phyloP scores from a whole-genome alignment of 2,329 filamentous ascomycete species.

The Fusarium coffeatum region DNA sequence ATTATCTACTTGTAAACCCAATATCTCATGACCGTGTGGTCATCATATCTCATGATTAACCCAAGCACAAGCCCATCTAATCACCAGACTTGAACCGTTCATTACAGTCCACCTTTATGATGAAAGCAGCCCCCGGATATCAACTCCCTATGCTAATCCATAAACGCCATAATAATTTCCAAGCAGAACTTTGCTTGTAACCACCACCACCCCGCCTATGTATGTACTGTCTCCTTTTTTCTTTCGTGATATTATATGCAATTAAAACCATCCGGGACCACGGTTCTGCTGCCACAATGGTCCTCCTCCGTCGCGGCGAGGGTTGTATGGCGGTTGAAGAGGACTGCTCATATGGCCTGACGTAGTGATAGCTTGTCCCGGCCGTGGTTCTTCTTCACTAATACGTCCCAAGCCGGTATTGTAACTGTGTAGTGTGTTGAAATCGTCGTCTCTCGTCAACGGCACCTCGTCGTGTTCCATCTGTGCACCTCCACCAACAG shows the following conservation, averaged over 20 bases:
- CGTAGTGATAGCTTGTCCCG: conserved; percentile 35
- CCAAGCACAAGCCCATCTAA: conserved; percentile 18
- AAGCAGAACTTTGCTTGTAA: conserved; percentile 4
- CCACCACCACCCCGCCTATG: neutral
- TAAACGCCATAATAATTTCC: conserved; percentile 11
- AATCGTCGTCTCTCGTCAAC: conserved; percentile 58
- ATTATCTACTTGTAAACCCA: conserved; percentile 30
- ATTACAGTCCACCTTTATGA: conserved; percentile 22
- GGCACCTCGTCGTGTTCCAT: conserved; percentile 54
- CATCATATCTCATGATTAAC: conserved; percentile 34
- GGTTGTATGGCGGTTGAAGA: conserved; percentile 30
- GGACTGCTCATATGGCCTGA: conserved; percentile 32
- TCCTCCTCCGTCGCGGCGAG: conserved; percentile 49
- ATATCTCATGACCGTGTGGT: conserved; percentile 30
- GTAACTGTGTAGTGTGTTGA: conserved; percentile 53
- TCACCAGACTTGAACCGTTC: conserved; percentile 7
- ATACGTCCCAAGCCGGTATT: conserved; percentile 55
- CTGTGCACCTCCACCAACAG: conserved; percentile 42
- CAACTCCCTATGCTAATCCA: conserved; percentile 29
- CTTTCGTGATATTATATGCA: conserved; percentile 6
- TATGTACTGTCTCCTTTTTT: conserved; percentile 11
- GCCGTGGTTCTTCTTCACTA: conserved; percentile 48
- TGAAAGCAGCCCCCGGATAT: conserved; percentile 29
- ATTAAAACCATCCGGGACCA: conserved; percentile 60
- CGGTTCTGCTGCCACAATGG: conserved; percentile 68